Evolutionary conservation across 2,329 filamentous ascomycete species (phyloP), one percentile per base, ranked within the genome.

Genomic region (Paraphoma chrysanthemicola): DNA sequence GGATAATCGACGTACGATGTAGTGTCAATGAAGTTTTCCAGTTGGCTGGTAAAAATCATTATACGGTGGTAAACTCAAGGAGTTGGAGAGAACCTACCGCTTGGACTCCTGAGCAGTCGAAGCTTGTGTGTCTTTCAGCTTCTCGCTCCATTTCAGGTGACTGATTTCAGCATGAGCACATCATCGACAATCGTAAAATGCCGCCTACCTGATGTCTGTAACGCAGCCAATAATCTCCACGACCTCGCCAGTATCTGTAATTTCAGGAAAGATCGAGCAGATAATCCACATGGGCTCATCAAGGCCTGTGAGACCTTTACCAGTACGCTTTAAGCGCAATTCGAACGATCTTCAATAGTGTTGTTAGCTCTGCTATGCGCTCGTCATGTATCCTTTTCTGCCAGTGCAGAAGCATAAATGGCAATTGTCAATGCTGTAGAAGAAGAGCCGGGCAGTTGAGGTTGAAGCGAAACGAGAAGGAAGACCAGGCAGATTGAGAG

Each of bases 271-370:
- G 5, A 71, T 70, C 1, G 71, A 72, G 18, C 62, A 67, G 2
- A 76, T 38, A 4, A 76, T 62, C 72, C 73, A 76, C 43, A 65
- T 65, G 16, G 57, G 67, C 48, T 54, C 56, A 38, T 38, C 33
- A 38, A 38, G 33, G 33, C 33, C n/a, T 38, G 33, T 11, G 33
- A n/a, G n/a, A 38, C n/a, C 70, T n/a, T 62, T 67, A 73, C 76
- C 79, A 0, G 66, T 68, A 33, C 68, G 73, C 28, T 67, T 77
- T 12, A 78, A 65, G 9, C 73, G 71, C n/a, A 79, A 71, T 48
- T 80, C 78, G 6, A 78, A 66, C 5, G 59, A 63, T 33, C 61
- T 62, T 38, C n/a, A 11, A 38, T 8, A 3, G 14, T 23, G 3
- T 33, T 11, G 49, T 56, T 12, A 63, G 53, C 41, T 28, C 33